phyloP scores from a whole-genome alignment of 805 yeast species.

The Pichia gijzeniarum region DNA sequence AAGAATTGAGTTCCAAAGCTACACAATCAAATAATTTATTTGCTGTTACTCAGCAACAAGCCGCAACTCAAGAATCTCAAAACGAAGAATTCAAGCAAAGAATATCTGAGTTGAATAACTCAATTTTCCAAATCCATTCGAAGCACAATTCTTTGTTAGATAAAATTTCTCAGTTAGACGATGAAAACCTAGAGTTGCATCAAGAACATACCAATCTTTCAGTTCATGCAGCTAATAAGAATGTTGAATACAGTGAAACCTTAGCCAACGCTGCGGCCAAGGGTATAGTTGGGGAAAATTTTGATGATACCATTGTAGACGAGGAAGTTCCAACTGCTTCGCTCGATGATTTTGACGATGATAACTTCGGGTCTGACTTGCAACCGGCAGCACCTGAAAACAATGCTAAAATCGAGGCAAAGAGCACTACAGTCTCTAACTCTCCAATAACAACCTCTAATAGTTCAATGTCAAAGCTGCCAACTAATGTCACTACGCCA shows the following conservation, averaged over 20 bases:
- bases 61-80: constrained; percentile 49
- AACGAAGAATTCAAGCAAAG: constrained; percentile 31
- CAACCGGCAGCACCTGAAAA: neutral
- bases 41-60: constrained; percentile 64
- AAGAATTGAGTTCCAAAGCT: constrained; percentile 44
- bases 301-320: constrained; percentile 14
- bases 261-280: constrained; percentile 25
- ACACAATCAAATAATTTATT: constrained; percentile 57
- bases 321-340: constrained; percentile 31
- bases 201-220: constrained; percentile 28
- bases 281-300: constrained; percentile 21
- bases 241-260: constrained; percentile 25
- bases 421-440: constrained; percentile 6
- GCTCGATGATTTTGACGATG: constrained; percentile 28
- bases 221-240: constrained; percentile 28
- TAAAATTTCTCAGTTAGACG: constrained; percentile 22
- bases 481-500: constrained; percentile 33
- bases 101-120: constrained; percentile 20
- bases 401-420: neutral
- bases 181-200: constrained; percentile 39
- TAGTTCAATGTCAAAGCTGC: constrained; percentile 14
- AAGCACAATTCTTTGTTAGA: constrained; percentile 21
- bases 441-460: constrained; percentile 21
- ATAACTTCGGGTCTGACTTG: constrained; percentile 11
- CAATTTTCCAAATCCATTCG: constrained; percentile 24